These are phyloP conservation scores for Linderniella brevidens DNA, from an alignment of 257 asterid genomes.

Conservation along the genomic window DNA sequence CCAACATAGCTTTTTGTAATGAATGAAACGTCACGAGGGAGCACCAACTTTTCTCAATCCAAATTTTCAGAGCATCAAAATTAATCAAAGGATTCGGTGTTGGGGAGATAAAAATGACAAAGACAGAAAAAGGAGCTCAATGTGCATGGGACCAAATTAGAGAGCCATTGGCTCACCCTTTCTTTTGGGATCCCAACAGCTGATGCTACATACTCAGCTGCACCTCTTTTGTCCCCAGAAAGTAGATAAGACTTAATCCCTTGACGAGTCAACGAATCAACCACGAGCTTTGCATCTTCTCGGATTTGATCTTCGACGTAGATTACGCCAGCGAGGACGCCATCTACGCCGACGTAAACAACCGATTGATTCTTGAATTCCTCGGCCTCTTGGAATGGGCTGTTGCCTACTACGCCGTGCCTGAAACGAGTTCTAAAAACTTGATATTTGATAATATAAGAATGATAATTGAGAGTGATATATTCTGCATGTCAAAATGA, in stretches of 20 bases:
- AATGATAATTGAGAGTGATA: no score
- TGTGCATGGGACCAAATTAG: neutral
- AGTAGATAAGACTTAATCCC: constrained; percentile 78
- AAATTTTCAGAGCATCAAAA: no score
- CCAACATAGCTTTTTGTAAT: neutral
- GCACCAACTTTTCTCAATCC: no score
- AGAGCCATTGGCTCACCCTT: constrained; percentile 36
- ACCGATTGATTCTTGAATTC: constrained; percentile 81
- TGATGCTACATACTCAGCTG: constrained; percentile 95
- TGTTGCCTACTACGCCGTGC: constrained; percentile 63
- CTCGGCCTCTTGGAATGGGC: constrained; percentile 48
- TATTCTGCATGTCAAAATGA: no score
- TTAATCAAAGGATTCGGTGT: no score
- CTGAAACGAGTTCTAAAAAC: constrained; percentile 18
- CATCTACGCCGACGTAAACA: constrained; percentile 82
- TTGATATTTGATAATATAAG: no score
- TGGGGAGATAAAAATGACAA: no score
- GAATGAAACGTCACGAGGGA: neutral
- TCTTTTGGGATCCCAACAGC: constrained; percentile 88
- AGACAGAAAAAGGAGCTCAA: no score
- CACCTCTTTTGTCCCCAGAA: constrained; percentile 87
- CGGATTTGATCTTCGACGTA: constrained; percentile 95
- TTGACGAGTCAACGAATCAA: constrained; percentile 60
- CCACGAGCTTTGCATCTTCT: constrained; percentile 80
- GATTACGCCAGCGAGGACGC: constrained; percentile 73